A percentile compares a stretch with the other conserved stretches of the same genome.
phyloP scores from a whole-genome alignment of 148 eudicot genomes.

The Suaeda aralocaspica region DNA sequence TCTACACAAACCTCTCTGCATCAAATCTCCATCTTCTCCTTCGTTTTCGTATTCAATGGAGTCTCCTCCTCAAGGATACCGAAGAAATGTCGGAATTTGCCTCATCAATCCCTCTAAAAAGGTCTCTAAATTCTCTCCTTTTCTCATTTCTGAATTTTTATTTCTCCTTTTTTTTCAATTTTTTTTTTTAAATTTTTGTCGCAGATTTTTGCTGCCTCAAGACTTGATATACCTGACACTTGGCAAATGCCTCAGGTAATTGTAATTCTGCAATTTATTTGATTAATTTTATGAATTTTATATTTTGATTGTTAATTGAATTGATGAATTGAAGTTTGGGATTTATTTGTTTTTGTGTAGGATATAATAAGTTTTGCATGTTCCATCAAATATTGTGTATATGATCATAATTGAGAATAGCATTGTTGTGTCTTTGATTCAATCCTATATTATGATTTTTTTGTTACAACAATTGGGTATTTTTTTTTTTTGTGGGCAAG shows the following conservation, averaged over 20 bases:
- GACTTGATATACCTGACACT: constrained; percentile 79
- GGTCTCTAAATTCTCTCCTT: constrained; percentile 20
- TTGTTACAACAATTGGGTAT: too few relatives aligned
- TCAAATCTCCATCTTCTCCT: not conserved
- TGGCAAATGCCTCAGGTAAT: constrained; percentile 99
- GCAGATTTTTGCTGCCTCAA: constrained; percentile 83
- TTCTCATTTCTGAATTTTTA: not conserved
- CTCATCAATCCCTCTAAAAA: constrained; percentile 75
- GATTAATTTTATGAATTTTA: too few relatives aligned
- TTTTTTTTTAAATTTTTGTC: not conserved
- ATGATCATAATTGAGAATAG: too few relatives aligned
- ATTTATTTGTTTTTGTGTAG: too few relatives aligned
- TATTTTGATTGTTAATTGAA: too few relatives aligned
- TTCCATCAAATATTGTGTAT: too few relatives aligned
- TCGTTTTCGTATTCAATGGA: constrained; percentile 66
- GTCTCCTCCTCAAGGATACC: constrained; percentile 66
- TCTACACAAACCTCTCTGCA: not conserved
- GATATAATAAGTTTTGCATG: too few relatives aligned
- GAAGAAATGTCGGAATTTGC: constrained; percentile 82
- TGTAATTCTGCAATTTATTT: not conserved
- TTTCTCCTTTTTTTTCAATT: not conserved
- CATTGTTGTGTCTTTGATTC: too few relatives aligned
- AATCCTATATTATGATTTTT: too few relatives aligned
- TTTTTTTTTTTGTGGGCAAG: too few relatives aligned
- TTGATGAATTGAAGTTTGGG: too few relatives aligned